Percentiles rank a stretch among this genome's conserved stretches.
Evolutionary conservation across 1,139 yeast genomes (phyloP).

Genomic region (Taphrina populina): DNA sequence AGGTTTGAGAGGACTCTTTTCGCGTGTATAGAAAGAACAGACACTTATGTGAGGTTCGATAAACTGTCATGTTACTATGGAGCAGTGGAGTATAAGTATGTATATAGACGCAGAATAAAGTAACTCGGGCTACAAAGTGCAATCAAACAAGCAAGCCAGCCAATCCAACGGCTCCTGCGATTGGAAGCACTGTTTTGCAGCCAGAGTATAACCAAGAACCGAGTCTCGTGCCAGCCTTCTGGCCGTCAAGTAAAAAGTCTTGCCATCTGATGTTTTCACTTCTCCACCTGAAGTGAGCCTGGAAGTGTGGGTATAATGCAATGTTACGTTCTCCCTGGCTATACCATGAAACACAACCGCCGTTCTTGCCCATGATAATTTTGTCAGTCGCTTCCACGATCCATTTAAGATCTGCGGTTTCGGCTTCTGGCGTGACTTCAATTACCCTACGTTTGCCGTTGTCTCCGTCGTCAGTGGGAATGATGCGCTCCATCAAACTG

Average conservation of each 20-base stretch:
- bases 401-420: conserved; percentile 24
- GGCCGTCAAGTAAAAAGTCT: conserved; percentile 26
- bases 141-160: background rate
- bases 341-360: conserved; percentile 31
- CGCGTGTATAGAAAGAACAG: no score
- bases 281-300: conserved; percentile 20
- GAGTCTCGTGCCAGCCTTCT: conserved; percentile 22
- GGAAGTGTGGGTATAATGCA: conserved; percentile 30
- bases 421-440: conserved; percentile 28
- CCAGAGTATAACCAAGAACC: conserved; percentile 18
- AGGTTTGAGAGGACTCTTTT: no score
- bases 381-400: conserved; percentile 18
- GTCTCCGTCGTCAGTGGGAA: conserved; percentile 5
- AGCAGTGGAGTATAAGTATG: no score
- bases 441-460: conserved; percentile 11
- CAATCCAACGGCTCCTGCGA: conserved; percentile 20
- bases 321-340: conserved; percentile 14
- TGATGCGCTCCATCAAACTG: conserved; percentile 8
- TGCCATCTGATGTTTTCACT: conserved; percentile 28
- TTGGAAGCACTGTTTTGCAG: conserved; percentile 14
- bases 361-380: conserved; percentile 30
- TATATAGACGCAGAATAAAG: background rate
- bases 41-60: no score
- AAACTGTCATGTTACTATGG: no score
- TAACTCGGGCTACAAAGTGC: background rate